Evolutionary conservation across 139 green algal genomes (phyloP).

Genomic region (Asterochloris sp.): DNA sequence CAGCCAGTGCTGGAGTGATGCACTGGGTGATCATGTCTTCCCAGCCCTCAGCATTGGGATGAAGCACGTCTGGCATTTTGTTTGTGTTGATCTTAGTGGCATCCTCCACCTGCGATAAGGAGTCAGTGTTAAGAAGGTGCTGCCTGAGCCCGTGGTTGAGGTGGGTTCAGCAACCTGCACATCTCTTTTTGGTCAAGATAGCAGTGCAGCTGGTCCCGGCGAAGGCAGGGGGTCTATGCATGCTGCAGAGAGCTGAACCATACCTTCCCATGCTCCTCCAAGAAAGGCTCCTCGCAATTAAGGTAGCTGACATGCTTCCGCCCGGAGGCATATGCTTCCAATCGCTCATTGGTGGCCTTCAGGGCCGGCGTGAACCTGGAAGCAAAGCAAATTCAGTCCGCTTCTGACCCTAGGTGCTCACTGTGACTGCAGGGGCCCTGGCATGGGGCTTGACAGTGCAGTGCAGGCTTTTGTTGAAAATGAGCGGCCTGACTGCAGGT

Average conservation of each 20-base stretch:
- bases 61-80: conserved; percentile 14
- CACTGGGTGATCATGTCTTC: conserved; percentile 5
- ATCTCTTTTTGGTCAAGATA: no score
- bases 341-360: conserved; percentile 8
- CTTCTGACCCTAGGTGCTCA: no score
- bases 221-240: background rate
- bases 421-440: no score
- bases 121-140: no score
- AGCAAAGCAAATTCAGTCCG: no score
- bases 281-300: background rate
- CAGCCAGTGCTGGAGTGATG: background rate
- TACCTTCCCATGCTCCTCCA: conserved; percentile 3
- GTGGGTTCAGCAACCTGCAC: no score
- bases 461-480: no score
- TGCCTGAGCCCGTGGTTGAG: no score
- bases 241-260: background rate
- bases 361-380: conserved; percentile 7
- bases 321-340: conserved; percentile 1
- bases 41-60: conserved; percentile 11
- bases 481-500: no score
- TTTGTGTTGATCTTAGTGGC: conserved; percentile 3
- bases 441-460: no score
- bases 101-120: background rate
- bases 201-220: no score
- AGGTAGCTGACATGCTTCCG: conserved; percentile 6